phyloP scores from a whole-genome alignment of 2,329 filamentous ascomycete species.

The Stachybotrys elegans region DNA sequence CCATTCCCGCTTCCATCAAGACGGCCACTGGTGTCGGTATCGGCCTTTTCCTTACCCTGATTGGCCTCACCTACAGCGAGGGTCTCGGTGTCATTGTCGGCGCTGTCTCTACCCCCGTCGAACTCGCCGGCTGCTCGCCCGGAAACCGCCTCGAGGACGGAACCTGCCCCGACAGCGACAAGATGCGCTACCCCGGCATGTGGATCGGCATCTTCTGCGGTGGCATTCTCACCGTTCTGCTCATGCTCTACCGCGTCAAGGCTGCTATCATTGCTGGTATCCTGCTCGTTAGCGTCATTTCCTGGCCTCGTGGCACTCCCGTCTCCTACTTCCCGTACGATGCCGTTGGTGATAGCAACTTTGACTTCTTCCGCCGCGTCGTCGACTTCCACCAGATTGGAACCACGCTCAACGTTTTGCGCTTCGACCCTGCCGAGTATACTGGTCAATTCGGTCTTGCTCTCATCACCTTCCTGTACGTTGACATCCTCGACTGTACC shows the following conservation, averaged over 20 bases:
- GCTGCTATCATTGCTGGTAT: slow-evolving; percentile 83
- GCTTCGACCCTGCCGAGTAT: slow-evolving; percentile 66
- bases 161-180: slow-evolving; percentile 55
- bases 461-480: slow-evolving; percentile 84
- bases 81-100: slow-evolving; percentile 78
- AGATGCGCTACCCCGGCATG: slow-evolving; percentile 80
- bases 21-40: slow-evolving; percentile 82
- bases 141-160: slow-evolving; percentile 39
- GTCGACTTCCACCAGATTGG: slow-evolving; percentile 77
- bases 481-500: slow-evolving; percentile 83
- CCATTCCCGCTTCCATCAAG: slow-evolving; percentile 80
- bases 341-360: slow-evolving; percentile 60
- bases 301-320: slow-evolving; percentile 72
- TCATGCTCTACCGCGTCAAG: slow-evolving; percentile 84
- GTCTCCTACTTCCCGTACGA: slow-evolving; percentile 81
- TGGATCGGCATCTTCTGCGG: slow-evolving; percentile 89
- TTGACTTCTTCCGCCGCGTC: slow-evolving; percentile 85
- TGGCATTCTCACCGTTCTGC: slow-evolving; percentile 70
- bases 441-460: slow-evolving; percentile 76
- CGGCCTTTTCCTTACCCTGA: slow-evolving; percentile 73
- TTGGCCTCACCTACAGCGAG: slow-evolving; percentile 72
- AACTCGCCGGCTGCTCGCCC: slow-evolving; percentile 66
- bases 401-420: slow-evolving; percentile 62
- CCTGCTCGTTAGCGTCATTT: slow-evolving; percentile 78
- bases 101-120: slow-evolving; percentile 60